Percentiles rank a stretch among this genome's conserved stretches.
These are phyloP conservation scores for Paralagenidium karlingii DNA, from an alignment of 352 stramenopile species.

Conservation along the genomic window DNA sequence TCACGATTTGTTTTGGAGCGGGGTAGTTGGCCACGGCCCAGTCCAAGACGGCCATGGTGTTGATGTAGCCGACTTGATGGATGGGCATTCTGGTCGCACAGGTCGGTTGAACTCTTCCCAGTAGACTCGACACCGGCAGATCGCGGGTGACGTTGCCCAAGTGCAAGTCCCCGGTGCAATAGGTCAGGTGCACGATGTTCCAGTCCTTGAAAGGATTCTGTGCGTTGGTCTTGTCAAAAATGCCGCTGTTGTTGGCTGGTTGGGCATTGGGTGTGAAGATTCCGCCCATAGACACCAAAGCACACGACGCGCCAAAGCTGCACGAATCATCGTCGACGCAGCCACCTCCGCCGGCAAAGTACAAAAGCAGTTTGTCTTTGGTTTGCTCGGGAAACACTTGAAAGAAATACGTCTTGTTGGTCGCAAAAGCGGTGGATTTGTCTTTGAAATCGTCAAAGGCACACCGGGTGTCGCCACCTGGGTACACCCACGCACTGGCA, in stretches of 20 bases:
- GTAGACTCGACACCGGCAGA: constrained; percentile 16
- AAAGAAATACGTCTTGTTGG: constrained; percentile 58
- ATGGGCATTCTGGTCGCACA: constrained; percentile 41
- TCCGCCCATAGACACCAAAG: constrained; percentile 12
- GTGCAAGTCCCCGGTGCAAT: constrained; percentile 65
- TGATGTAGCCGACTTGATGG: constrained; percentile 45
- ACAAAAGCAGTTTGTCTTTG: constrained; percentile 51
- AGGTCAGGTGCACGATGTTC: constrained; percentile 62
- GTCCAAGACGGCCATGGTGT: constrained; percentile 43
- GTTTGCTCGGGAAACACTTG: constrained; percentile 46
- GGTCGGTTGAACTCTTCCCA: constrained; percentile 17
- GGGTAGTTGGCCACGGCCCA: constrained; percentile 54
- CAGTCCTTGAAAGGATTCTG: constrained; percentile 67
- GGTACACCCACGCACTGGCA: constrained; percentile 10
- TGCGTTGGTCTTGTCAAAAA: constrained; percentile 47
- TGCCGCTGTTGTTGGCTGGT: constrained; percentile 24
- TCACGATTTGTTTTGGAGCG: constrained; percentile 33
- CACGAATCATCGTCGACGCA: constrained; percentile 56
- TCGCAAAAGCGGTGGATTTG: constrained; percentile 21
- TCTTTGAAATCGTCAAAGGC: constrained; percentile 38
- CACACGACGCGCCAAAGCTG: constrained; percentile 49
- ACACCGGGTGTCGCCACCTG: constrained; percentile 31
- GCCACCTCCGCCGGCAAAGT: constrained; percentile 53
- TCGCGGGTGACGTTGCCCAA: constrained; percentile 21
- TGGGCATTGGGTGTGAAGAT: constrained; percentile 40